Evolutionary conservation across 345 rosid genomes (phyloP).

Genomic region (Lepidium africanum): DNA sequence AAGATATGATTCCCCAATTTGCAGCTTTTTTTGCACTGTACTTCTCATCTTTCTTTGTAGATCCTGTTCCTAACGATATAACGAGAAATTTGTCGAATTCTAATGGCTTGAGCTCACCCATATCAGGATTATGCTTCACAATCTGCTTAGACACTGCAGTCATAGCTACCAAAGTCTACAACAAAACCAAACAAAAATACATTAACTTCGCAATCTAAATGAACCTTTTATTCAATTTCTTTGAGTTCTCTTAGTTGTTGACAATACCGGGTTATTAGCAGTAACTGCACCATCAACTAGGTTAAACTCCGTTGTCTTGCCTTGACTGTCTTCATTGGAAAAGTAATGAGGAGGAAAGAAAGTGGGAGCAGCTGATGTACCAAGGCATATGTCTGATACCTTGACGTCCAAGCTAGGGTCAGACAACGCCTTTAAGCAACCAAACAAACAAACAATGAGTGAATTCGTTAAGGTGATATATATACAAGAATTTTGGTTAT

Average conservation of each 20-base stretch:
- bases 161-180: conserved; percentile 57
- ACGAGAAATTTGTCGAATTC: conserved; percentile 47
- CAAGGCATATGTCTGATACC: conserved; percentile 57
- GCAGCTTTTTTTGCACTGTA: conserved; percentile 42
- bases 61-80: conserved; percentile 65
- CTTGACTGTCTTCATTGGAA: conserved; percentile 36
- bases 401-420: conserved; percentile 40
- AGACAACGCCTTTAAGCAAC: conserved; percentile 13
- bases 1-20: conserved; percentile 57
- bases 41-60: conserved; percentile 25
- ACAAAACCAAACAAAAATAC: background rate
- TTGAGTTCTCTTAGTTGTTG: background rate
- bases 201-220: background rate
- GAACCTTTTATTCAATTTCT: background rate
- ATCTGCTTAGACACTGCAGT: conserved; percentile 53
- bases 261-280: conserved; percentile 59
- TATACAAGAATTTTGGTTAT: background rate
- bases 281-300: conserved; percentile 68
- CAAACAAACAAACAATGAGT: background rate
- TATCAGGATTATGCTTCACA: conserved; percentile 41
- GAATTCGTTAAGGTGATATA: background rate
- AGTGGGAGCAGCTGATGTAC: conserved; percentile 77
- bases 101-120: conserved; percentile 29
- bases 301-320: conserved; percentile 40
- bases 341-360: conserved; percentile 52